phyloP scores from a whole-genome alignment of 106 monocot genomes.

The Alisma plantagoaquatica region DNA sequence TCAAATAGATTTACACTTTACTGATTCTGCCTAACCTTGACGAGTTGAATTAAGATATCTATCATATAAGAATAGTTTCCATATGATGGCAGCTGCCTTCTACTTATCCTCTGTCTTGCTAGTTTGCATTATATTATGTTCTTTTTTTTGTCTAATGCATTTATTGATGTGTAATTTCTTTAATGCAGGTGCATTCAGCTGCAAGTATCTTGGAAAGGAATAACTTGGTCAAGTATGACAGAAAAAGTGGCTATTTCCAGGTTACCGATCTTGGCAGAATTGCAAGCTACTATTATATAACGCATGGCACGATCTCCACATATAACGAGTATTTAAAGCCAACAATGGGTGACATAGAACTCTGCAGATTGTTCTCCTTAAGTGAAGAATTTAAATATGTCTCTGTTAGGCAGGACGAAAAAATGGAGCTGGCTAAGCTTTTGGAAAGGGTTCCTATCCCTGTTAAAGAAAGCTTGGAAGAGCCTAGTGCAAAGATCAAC shows the following conservation, averaged over 20 bases:
- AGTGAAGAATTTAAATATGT: constrained; percentile 99
- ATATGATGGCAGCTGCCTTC: too few relatives aligned
- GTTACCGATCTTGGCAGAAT: constrained; percentile 94
- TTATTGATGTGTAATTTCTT: background rate
- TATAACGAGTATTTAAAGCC: constrained; percentile 97
- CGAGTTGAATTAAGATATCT: background rate
- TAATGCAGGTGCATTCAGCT: constrained; percentile 81
- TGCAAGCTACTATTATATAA: constrained; percentile 96
- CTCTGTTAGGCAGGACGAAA: constrained; percentile 90
- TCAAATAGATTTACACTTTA: background rate
- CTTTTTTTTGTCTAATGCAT: background rate
- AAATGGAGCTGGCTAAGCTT: constrained; percentile 96
- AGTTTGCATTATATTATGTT: background rate
- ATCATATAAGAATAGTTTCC: background rate
- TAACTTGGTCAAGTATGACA: constrained; percentile 84
- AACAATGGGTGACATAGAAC: constrained; percentile 96
- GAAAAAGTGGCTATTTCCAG: constrained; percentile 98
- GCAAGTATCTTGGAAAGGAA: constrained; percentile 86
- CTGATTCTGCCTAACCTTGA: background rate
- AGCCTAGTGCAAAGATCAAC: constrained; percentile 98
- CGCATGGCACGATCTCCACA: constrained; percentile 91
- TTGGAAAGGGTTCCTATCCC: constrained; percentile 97
- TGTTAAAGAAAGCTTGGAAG: constrained; percentile 97
- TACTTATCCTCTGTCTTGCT: too few relatives aligned
- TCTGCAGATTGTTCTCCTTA: constrained; percentile 85